These are phyloP conservation scores for Botrytis hyacinthi DNA, from an alignment of 2,329 filamentous ascomycete genomes.

Conservation along the genomic window DNA sequence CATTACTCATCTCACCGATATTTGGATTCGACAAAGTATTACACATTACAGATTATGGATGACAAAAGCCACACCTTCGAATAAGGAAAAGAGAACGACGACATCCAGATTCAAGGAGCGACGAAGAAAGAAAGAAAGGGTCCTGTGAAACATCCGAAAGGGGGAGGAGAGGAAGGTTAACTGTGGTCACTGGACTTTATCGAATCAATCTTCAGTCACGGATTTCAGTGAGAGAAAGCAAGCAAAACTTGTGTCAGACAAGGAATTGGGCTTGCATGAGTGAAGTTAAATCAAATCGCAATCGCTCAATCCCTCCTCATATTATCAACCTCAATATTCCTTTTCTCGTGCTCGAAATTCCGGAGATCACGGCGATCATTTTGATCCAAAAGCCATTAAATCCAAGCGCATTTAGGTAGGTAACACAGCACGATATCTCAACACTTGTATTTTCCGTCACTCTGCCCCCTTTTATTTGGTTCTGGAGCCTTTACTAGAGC, in stretches of 20 bases:
- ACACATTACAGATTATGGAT: background rate
- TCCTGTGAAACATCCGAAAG: background rate
- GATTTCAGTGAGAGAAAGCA: background rate
- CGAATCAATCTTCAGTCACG: background rate
- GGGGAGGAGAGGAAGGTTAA: background rate
- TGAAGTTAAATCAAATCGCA: slow-evolving; percentile 8
- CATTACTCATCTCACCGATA: slow-evolving; percentile 1
- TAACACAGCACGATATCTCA: slow-evolving; percentile 16
- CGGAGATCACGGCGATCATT: slow-evolving; percentile 12
- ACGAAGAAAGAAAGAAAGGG: background rate
- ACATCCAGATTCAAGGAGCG: background rate
- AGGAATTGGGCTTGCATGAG: slow-evolving; percentile 6
- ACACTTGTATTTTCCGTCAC: slow-evolving; percentile 6
- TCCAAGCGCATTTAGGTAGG: slow-evolving; percentile 10
- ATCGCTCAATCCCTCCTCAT: slow-evolving; percentile 15
- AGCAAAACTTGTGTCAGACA: slow-evolving; percentile 3
- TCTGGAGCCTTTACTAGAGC: slow-evolving; percentile 2
- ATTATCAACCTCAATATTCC: slow-evolving; percentile 7
- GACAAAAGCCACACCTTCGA: background rate
- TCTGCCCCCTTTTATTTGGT: background rate
- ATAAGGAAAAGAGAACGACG: background rate
- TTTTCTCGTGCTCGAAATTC: slow-evolving; percentile 7
- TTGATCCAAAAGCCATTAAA: slow-evolving; percentile 6
- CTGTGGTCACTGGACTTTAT: slow-evolving; percentile 9
- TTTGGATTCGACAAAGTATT: background rate